These are phyloP conservation scores for Yarrowia sp. DNA, from an alignment of 805 yeast genomes.

Conservation along the genomic window DNA sequence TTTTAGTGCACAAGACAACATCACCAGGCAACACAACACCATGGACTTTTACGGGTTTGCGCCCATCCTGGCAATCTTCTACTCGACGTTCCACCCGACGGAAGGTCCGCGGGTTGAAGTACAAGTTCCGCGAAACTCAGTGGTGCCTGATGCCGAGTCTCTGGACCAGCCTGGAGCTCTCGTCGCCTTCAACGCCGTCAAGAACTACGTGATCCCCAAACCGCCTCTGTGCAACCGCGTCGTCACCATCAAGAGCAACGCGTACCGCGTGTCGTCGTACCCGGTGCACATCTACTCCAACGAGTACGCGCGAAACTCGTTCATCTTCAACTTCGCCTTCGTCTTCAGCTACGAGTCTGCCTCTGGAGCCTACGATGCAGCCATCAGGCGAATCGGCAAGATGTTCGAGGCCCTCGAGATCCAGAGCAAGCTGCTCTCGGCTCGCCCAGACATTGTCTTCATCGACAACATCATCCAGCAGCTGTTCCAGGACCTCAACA, in stretches of 20 bases:
- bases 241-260: slow-evolving; percentile 67
- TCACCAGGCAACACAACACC: background rate
- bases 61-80: slow-evolving; percentile 85
- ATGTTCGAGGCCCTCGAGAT: slow-evolving; percentile 91
- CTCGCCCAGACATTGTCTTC: slow-evolving; percentile 38
- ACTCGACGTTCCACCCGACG: slow-evolving; percentile 90
- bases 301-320: slow-evolving; percentile 83
- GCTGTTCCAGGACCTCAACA: slow-evolving; percentile 89
- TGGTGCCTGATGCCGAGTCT: slow-evolving; percentile 43
- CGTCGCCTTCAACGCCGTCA: slow-evolving; percentile 79
- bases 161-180: slow-evolving; percentile 41
- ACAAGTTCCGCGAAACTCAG: slow-evolving; percentile 82
- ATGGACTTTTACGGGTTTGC: slow-evolving; percentile 56
- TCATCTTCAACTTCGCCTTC: slow-evolving; percentile 89
- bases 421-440: slow-evolving; percentile 74
- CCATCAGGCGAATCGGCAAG: slow-evolving; percentile 76
- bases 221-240: slow-evolving; percentile 83
- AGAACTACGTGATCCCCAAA: slow-evolving; percentile 91
- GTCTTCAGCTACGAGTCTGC: slow-evolving; percentile 82
- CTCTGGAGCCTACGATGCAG: slow-evolving; percentile 66
- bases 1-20: background rate
- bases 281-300: slow-evolving; percentile 80
- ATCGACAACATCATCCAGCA: slow-evolving; percentile 82
- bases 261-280: slow-evolving; percentile 74
- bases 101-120: slow-evolving; percentile 90